Evolutionary conservation across 106 monocot genomes (phyloP).

Genomic region (Vanilla planifolia): DNA sequence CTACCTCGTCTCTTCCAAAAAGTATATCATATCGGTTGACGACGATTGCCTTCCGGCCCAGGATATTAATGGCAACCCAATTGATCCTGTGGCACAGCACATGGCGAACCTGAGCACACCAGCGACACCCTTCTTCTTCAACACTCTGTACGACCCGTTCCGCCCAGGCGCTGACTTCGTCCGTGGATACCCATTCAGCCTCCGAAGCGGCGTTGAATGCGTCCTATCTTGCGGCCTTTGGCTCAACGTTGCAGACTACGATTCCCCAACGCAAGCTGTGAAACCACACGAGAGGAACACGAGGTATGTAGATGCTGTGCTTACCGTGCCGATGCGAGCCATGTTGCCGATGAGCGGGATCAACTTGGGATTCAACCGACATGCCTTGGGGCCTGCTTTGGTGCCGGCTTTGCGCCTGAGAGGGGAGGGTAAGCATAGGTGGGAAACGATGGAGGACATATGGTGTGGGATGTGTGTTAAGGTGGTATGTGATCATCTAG

Average conservation of each 20-base stretch:
- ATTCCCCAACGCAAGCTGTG: conserved; percentile 50
- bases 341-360: conserved; percentile 70
- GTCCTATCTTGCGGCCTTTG: conserved; percentile 70
- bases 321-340: conserved; percentile 56
- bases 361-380: conserved; percentile 70
- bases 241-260: conserved; percentile 71
- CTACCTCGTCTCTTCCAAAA: conserved; percentile 76
- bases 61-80: conserved; percentile 21
- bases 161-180: conserved; percentile 74
- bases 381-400: conserved; percentile 59
- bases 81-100: conserved; percentile 68
- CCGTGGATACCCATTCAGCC: conserved; percentile 86
- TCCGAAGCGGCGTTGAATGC: conserved; percentile 60
- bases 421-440: conserved; percentile 60
- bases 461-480: conserved; percentile 84
- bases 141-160: conserved; percentile 88
- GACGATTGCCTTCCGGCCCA: conserved; percentile 63
- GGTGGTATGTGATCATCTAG: conserved; percentile 62
- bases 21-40: conserved; percentile 74
- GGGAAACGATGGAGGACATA: conserved; percentile 79
- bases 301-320: conserved; percentile 74
- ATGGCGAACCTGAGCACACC: conserved; percentile 61
- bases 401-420: conserved; percentile 46
- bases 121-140: conserved; percentile 89
- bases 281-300: conserved; percentile 42